Evolutionary conservation across 2,329 filamentous ascomycete genomes (phyloP).

Genomic region (Pyrenophora graminea): DNA sequence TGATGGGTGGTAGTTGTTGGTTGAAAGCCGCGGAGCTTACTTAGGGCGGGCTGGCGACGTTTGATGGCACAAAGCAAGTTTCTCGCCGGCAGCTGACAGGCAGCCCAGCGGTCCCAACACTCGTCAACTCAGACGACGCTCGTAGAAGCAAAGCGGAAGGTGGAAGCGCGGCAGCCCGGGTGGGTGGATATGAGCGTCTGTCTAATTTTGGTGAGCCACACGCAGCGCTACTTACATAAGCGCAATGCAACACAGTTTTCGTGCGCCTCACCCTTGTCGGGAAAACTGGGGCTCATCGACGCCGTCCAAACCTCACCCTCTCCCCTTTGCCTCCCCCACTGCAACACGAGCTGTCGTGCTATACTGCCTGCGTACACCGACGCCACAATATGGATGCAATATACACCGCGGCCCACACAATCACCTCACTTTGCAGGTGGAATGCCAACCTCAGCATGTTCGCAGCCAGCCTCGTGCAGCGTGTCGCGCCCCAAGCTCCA

Average conservation of each 20-base stretch:
- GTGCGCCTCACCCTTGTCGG: neutral
- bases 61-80: neutral
- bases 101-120: neutral
- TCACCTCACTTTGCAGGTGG: neutral
- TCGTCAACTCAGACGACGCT: neutral
- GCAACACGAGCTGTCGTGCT: conserved; percentile 10
- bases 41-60: neutral
- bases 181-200: neutral
- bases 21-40: neutral
- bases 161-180: neutral
- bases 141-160: neutral
- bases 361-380: conserved; percentile 1
- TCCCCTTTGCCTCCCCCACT: neutral
- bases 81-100: neutral
- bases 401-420: conserved; percentile 1
- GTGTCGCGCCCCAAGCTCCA: neutral
- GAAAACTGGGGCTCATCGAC: neutral
- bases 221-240: conserved; percentile 3
- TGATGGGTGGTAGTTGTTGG: neutral
- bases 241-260: neutral
- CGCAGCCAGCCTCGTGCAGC: conserved; percentile 6
- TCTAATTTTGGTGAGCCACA: neutral
- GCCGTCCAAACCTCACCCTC: conserved; percentile 4
- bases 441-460: conserved; percentile 1
- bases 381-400: conserved; percentile 23